Base-by-base conservation (phyloP, 1,139 yeast genomes). In the Diutina neorugosa region DNA sequence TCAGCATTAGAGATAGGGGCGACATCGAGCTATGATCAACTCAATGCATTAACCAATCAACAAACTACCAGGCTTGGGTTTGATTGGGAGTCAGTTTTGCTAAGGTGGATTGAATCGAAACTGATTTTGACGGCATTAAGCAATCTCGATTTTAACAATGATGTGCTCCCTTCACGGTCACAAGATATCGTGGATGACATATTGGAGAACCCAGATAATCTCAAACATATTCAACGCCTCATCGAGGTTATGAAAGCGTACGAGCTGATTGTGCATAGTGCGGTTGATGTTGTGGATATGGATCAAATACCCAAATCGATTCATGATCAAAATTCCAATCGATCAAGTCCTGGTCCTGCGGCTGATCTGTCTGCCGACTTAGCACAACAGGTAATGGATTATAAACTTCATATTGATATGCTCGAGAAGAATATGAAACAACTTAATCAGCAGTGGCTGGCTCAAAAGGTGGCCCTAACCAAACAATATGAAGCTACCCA, bases 341-440 rank as follows among this genome's bases (percentile, higher is more conserved):
- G 12, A 31, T 31, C 37, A 31, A n/a, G n/a, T 2, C n/a, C 37
- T 11, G 12, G 37, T n/a, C 9, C n/a, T 4, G 37, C 4, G 20
- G 6, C 20, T n/a, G 2, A n/a, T 11, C 19, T 16, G 11, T 7
- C 43, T 6, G 43, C 43, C 5, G 20, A n/a, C 16, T 40, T 40
- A n/a, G 19, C 9, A 5, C 46, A 63, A 50, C 57, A 62, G 18
- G 64, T 78, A 20, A 64, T 63, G n/a, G 73, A 66, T 37, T 61
- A 70, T 16, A 69, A 70, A 42, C 67, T 77, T 55, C 78, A 75
- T 55, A 64, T 77, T 9, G 68, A 69, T 9, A 62, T 74, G 14
- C 61, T 76, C 48, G 76, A 73, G 56, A 68, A 69, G 21, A 76
- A 73, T 59, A 67, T 80, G 64, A 62, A 59, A 9, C 66, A 73